Evolutionary conservation across 306 rosid genomes (phyloP), one percentile per base, ranked within the genome.

Genomic region (Cyamopsis tetragonoloba): DNA sequence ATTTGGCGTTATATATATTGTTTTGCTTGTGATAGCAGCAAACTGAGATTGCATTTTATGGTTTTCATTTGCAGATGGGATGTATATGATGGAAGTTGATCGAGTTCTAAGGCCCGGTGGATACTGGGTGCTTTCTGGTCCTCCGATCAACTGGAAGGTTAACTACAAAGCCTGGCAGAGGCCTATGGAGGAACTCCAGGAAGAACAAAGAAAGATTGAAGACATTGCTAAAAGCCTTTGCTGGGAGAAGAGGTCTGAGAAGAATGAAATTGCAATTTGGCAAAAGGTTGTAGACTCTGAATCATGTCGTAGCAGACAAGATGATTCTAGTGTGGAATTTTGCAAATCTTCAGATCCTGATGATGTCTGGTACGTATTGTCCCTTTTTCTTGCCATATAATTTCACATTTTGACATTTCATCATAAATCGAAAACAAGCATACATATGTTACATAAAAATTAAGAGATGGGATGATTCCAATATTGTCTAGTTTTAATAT

Each of bases 231-330:
- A 79, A 77, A 84, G 79, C 71, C 97, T 91, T 74, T 91, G 97
- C 89, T 91, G 97, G 97, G 92, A 82, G 77, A 91, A 88, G 80
- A 87, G 79, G 79, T 88, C 74, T 4, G 92, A 91, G 90, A 84
- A 81, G 80, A 79, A 83, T 70, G 97, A 88, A 79, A 88, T 80
- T 47, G 92, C 97, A 35, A 75, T 91, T 75, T 91, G 95, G 92
- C 85, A 78, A 65, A 88, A 91, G 84, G 83, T 81, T 62, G 64
- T 85, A 20, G 83, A 82, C 75, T 48, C 82, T 37, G 87, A 85
- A 63, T 80, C 95, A 60, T 91, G 95, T 62, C 66, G 50, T 5
- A 73, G 68, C 39, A 82, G 87, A 86, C 77, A 75, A 47, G 89
- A 83, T 59, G 81, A 76, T 51, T 77, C 90, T 27, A 75, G 28